These are phyloP conservation scores for Colletotrichum destructivum DNA, from an alignment of 2,329 filamentous ascomycete species.

Conservation along the genomic window DNA sequence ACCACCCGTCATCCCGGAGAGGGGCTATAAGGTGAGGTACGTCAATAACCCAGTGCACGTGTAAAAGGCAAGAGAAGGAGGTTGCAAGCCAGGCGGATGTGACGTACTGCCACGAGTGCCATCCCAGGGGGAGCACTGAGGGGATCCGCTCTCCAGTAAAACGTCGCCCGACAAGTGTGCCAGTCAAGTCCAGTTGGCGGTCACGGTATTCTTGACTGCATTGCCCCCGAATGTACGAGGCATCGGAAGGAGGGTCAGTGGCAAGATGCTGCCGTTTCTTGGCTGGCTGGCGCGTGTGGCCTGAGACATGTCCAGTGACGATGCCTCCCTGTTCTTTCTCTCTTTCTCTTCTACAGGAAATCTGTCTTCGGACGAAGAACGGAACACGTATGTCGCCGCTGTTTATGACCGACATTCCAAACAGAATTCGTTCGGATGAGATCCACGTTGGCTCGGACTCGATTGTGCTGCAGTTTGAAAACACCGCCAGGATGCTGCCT, in stretches of 20 bases:
- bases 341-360: constrained; percentile 23
- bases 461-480: constrained; percentile 39
- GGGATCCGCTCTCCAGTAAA: constrained; percentile 32
- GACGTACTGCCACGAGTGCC: constrained; percentile 30
- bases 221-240: constrained; percentile 28
- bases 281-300: constrained; percentile 33
- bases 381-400: constrained; percentile 33
- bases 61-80: neutral
- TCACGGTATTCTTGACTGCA: constrained; percentile 18
- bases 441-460: constrained; percentile 38
- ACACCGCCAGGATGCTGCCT: constrained; percentile 21
- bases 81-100: constrained; percentile 8
- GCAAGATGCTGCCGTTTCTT: constrained; percentile 30
- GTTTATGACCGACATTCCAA: constrained; percentile 37
- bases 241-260: constrained; percentile 21
- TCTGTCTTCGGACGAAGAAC: constrained; percentile 36
- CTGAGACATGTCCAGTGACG: constrained; percentile 39
- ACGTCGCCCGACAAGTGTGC: neutral
- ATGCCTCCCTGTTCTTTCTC: constrained; percentile 24
- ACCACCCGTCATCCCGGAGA: constrained; percentile 23
- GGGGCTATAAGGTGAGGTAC: constrained; percentile 8
- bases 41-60: no score
- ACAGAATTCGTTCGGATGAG: constrained; percentile 41
- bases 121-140: constrained; percentile 36
- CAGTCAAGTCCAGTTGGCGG: neutral